phyloP scores from a whole-genome alignment of 2,329 filamentous ascomycete genomes.

The Penicillium sp. region DNA sequence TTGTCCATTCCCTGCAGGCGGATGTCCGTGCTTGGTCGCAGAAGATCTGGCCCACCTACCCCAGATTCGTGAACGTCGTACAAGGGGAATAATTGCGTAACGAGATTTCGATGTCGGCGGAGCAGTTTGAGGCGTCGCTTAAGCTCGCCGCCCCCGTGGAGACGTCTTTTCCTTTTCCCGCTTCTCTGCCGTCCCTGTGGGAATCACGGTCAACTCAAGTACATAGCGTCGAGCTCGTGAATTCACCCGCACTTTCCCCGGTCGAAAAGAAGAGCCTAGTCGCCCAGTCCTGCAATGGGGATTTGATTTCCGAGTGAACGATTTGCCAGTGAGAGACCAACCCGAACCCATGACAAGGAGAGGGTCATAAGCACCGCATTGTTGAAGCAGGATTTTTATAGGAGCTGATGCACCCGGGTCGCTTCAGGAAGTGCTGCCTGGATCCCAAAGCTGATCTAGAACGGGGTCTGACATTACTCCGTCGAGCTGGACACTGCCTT shows the following conservation, averaged over 20 bases:
- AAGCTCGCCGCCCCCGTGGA: not conserved
- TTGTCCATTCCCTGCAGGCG: conserved; percentile 27
- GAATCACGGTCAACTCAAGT: not conserved
- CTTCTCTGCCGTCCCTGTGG: not conserved
- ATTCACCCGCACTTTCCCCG: conserved; percentile 7
- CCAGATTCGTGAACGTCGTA: conserved; percentile 21
- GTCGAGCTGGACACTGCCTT: not conserved
- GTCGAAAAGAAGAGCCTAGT: not conserved
- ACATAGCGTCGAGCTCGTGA: not conserved
- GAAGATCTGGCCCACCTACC: conserved; percentile 30
- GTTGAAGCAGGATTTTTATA: not conserved
- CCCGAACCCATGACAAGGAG: not conserved
- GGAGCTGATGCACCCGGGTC: not conserved
- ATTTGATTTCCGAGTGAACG: not conserved
- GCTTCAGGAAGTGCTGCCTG: not conserved
- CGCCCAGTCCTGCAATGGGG: not conserved
- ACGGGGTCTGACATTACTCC: not conserved
- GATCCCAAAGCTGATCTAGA: not conserved
- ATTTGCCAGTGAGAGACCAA: conserved; percentile 1
- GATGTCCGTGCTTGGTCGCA: conserved; percentile 26
- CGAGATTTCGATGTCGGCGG: conserved; percentile 12
- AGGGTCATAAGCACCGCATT: not conserved
- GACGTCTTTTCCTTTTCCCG: not conserved
- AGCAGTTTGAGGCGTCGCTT: not conserved
- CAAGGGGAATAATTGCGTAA: conserved; percentile 15